Evolutionary conservation across 345 rosid genomes (phyloP), one percentile per base, ranked within the genome.

Genomic region (Streptanthus diversifolius): DNA sequence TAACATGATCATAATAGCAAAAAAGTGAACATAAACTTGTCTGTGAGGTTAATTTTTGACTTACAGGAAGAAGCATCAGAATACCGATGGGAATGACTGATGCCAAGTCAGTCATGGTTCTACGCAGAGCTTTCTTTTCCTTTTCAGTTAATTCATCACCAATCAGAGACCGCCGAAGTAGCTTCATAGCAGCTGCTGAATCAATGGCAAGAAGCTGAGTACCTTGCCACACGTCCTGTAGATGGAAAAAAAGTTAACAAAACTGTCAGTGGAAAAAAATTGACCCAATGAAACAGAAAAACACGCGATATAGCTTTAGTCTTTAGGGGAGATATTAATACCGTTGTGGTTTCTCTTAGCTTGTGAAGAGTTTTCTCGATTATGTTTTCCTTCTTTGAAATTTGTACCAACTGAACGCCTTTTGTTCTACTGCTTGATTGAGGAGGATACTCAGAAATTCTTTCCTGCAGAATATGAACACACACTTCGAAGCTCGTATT

Each of bases 1-100:
- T 39, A 14, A 37, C 12, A 57, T 10, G 37, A 64, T 56, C 71
- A 43, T 27, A 15, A 30, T 51, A 58, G 15, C 8, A 14, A 48
- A 66, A 8, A 14, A 18, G 61, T 43, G 60, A 56, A 37, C 3
- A 55, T 29, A 11, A 67, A 33, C 39, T 61, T 45, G 12, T 47
- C 27, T 25, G n/a, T 14, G 37, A 33, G 71, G 76, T 32, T 70
- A 10, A 22, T 14, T 37, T 48, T 55, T 22, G 17, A 88, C 97
- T 91, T 84, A 95, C 97, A 33, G 99, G 96, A 78, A 95, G 96
- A 82, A 95, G 97, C 99, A 95, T 95, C 67, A 95, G 80, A 63
- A 95, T 51, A 22, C 99, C 91, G 55, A 95, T 91, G 35, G 99
- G 99, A 60, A 95, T 78, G 45, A 91, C 96, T 39, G 99, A 91